phyloP scores from a whole-genome alignment of 768 basidiomycete species.

The Hygrophoropsis aurantiaca region DNA sequence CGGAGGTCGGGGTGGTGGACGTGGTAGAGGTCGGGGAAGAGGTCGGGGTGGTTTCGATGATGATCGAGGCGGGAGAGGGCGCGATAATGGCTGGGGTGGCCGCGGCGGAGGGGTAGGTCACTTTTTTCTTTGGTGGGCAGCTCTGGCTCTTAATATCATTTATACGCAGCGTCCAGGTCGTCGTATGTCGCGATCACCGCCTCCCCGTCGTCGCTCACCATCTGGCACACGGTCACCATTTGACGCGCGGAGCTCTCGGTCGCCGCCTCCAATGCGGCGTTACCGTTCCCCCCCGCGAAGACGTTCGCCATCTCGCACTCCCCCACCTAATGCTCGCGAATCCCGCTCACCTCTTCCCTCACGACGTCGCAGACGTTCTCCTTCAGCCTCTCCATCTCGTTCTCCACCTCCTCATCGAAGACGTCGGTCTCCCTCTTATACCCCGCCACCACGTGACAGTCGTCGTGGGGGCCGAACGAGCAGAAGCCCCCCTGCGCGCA shows the following conservation, averaged over 20 bases:
- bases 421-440: constrained; percentile 47
- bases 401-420: constrained; percentile 37
- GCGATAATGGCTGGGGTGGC: constrained; percentile 66
- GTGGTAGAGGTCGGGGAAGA: constrained; percentile 61
- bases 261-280: constrained; percentile 34
- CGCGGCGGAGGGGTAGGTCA: constrained; percentile 53
- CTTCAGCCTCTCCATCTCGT: constrained; percentile 24
- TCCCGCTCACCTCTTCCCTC: constrained; percentile 43
- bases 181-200: constrained; percentile 48
- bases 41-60: constrained; percentile 49
- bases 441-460: constrained; percentile 47
- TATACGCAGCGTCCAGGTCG: constrained; percentile 42
- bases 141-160: constrained; percentile 9
- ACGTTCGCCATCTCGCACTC: constrained; percentile 43
- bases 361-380: constrained; percentile 37
- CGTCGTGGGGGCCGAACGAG: constrained; percentile 40
- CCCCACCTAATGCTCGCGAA: constrained; percentile 32
- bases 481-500: constrained; percentile 51
- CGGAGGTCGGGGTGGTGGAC: constrained; percentile 45
- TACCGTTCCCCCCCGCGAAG: constrained; percentile 42
- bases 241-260: constrained; percentile 40
- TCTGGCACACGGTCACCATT: constrained; percentile 31
- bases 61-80: constrained; percentile 44
- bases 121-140: not conserved
- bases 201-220: constrained; percentile 48